Evolutionary conservation across 1,284 basidiomycete species (phyloP), one percentile per base, ranked within the genome.

Genomic region (Puccinia horiana): DNA sequence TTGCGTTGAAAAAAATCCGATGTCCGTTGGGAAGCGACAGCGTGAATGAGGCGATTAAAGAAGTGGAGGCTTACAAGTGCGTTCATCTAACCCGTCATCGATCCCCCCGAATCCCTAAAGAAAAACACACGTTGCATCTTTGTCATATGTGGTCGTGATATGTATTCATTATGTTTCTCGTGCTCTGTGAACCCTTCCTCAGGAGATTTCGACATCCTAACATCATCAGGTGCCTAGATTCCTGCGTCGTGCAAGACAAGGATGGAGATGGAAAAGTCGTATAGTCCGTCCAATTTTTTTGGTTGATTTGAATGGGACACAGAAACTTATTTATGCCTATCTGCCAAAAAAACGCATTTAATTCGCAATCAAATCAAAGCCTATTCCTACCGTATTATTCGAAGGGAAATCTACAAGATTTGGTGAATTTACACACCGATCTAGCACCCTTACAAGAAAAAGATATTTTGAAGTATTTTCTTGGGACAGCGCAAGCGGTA

Each of bases 1-100:
- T 86, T 81, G 86, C 86, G 23, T 83, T 87, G 44, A 87, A 87
- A 54, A 86, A 86, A 82, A 87, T 87, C 40, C 86, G 86, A 56
- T 87, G 86, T 82, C 84, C 85, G 9, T 84, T 84, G 83, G 86
- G 86, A 44, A 84, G 84, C 35, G 84, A 85, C 26, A 84, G 85
- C 26, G 84, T 87, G 63, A 85, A 84, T 20, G 85, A 85, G 42
- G 86, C 86, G 20, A 84, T 87, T 75, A 85, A 85, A 76, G 86
- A 87, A 84, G 84, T 87, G 35, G 86, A 87, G 73, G 85, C 86
- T n/a, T 86, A 85, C 67, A 84, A 84, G 73, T 72, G 37, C 29
- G 69, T 40, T 52, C 67, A 40, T 12, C 58, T 35, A 4, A 26
- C 37, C 12, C 12, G 49, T 63, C 35, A 52, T 37, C 26, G 23